Conservation (phyloP, 1,139 yeast species). For the Kodamaea arcana region DNA sequence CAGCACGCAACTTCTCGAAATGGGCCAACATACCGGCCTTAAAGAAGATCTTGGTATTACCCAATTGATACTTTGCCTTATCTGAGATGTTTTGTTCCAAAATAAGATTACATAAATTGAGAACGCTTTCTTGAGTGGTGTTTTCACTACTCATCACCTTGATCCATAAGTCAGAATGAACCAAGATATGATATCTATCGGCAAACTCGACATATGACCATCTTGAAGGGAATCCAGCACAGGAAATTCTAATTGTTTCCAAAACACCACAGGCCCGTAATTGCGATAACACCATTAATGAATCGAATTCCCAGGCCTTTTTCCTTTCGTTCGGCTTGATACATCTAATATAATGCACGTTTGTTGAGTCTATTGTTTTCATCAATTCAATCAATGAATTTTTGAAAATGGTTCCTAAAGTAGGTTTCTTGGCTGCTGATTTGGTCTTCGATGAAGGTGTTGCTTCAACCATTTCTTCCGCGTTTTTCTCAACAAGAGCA, state of each 20-base stretch:
- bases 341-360: constrained; percentile 95
- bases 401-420: constrained; percentile 92
- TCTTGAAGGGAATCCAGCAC: constrained; percentile 97
- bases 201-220: constrained; percentile 96
- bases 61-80: constrained; percentile 71
- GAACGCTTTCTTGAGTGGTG: constrained; percentile 55
- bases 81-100: constrained; percentile 61
- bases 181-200: constrained; percentile 78
- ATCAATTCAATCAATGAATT: constrained; percentile 87
- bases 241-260: constrained; percentile 92
- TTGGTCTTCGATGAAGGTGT: constrained; percentile 22
- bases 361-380: constrained; percentile 89
- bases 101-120: constrained; percentile 64
- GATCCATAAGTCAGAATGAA: constrained; percentile 68
- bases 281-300: constrained; percentile 92
- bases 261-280: constrained; percentile 97
- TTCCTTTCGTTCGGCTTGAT: constrained; percentile 94
- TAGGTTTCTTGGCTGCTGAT: constrained; percentile 72
- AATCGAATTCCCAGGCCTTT: constrained; percentile 94
- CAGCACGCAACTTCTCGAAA: constrained; percentile 80
- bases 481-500: constrained; percentile 58
- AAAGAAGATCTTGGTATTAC: constrained; percentile 88
- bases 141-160: constrained; percentile 49
- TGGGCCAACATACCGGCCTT: constrained; percentile 95
- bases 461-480: constrained; percentile 51